A percentile compares a stretch with the other conserved stretches of the same genome.
phyloP scores from a whole-genome alignment of 2,329 filamentous ascomycete species.

The Fusarium decemcellulare region DNA sequence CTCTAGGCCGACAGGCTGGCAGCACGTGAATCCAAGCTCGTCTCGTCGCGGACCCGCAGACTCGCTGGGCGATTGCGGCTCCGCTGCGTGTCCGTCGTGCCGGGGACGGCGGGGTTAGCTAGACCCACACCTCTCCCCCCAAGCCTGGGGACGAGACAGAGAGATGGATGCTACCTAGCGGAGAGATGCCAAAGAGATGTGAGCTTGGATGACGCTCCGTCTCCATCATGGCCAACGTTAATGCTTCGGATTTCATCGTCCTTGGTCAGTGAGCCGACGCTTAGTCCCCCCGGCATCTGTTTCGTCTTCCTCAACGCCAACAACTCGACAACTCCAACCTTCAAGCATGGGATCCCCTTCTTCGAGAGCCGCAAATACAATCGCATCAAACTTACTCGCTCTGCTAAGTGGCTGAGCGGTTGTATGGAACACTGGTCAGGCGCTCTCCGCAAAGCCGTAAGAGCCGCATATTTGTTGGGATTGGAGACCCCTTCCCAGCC shows the following conservation, averaged over 20 bases:
- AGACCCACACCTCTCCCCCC: constrained; percentile 7
- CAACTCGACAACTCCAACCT: background rate
- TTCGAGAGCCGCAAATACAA: constrained; percentile 15
- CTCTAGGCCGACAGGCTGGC: constrained; percentile 38
- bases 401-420: constrained; percentile 11
- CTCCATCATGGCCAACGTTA: constrained; percentile 1
- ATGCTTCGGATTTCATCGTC: constrained; percentile 9
- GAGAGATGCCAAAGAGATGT: too few species aligned
- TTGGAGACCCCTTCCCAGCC: constrained; percentile 26
- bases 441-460: constrained; percentile 29
- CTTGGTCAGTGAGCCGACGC: background rate
- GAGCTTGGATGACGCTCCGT: too few species aligned
- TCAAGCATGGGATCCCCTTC: constrained; percentile 9
- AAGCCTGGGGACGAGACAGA: background rate
- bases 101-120: constrained; percentile 33
- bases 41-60: constrained; percentile 47
- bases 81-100: constrained; percentile 48
- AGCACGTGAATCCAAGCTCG: constrained; percentile 9
- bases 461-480: constrained; percentile 41
- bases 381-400: constrained; percentile 17
- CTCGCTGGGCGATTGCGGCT: constrained; percentile 44
- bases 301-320: constrained; percentile 5
- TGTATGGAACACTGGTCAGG: constrained; percentile 29
- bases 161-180: too few species aligned
- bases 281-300: background rate